Evolutionary conservation across 1,139 yeast species (phyloP), one percentile per base, ranked within the genome.

Genomic region (Magnusiomyces magnusii): DNA sequence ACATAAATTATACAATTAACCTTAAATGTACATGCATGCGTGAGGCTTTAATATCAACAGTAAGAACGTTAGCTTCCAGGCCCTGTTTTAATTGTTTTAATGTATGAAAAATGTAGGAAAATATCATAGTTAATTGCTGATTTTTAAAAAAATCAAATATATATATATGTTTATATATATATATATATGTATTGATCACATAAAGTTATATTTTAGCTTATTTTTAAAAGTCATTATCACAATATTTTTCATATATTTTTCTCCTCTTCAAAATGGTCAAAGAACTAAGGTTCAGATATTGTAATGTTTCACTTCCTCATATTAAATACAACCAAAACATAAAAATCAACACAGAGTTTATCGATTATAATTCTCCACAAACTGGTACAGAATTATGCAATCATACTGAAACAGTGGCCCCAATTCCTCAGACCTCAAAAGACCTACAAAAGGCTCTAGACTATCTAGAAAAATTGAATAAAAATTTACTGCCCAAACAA

Each of bases 371-470:
- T 24, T 17, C 55, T 2, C 57, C 60, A n/a, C 52, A 54, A 47
- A 54, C 49, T 31, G 57, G 57, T 7, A 42, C 57, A 1, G 57
- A 50, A 36, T 47, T 47, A 15, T 58, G 60, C 50, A 41, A 53
- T 27, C 58, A 58, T 34, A 27, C 21, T 15, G 60, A 58, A 36
- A 47, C 19, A 2, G 27, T 58, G 2, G 58, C 58, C 31, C 44
- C 60, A 13, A 55, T 58, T 47, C 60, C 60, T n/a, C 41, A 21
- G 17, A 55, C 24, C 3, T 56, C 60, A 2, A 25, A 47, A 25
- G 56, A 56, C 3, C 51, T 58, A 5, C 44, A 42, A 15, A 36
- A 41, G 19, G 54, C 58, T 3, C 28, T 58, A 41, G 51, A 58
- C 2, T 44, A 58, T 10, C 42, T 58, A 2, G 5, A 41, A 28